Conservation (phyloP, 306 rosid genomes). For the Prunus mongolica region DNA sequence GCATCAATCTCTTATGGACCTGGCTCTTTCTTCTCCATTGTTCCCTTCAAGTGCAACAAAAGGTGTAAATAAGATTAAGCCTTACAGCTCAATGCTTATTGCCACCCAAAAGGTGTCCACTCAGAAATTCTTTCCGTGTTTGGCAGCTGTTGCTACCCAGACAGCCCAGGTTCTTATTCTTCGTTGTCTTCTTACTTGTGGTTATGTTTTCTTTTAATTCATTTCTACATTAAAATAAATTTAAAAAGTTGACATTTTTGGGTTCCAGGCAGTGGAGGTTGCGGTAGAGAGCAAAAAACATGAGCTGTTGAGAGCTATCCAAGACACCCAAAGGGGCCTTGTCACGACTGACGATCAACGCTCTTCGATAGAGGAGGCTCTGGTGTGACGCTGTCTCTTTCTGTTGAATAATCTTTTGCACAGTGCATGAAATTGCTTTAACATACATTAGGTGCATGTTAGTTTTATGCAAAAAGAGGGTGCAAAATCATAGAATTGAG, state of each 20-base stretch:
- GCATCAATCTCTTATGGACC: slow-evolving; percentile 25
- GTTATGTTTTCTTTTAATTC: not conserved
- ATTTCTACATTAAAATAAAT: not conserved
- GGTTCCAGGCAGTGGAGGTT: slow-evolving; percentile 38
- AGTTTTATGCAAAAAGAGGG: not conserved
- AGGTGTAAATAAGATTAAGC: slow-evolving; percentile 20
- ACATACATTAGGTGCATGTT: not conserved
- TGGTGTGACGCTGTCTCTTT: slow-evolving; percentile 28
- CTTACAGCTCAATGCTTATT: slow-evolving; percentile 9
- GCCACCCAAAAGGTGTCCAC: slow-evolving; percentile 18
- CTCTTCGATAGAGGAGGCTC: slow-evolving; percentile 72
- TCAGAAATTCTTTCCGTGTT: slow-evolving; percentile 20
- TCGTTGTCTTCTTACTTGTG: not conserved
- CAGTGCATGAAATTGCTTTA: not conserved
- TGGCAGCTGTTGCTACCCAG: slow-evolving; percentile 27
- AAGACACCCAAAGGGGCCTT: slow-evolving; percentile 82
- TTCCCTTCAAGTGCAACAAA: slow-evolving; percentile 23
- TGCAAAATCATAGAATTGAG: not conserved
- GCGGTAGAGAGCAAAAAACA: slow-evolving; percentile 67
- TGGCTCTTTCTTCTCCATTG: slow-evolving; percentile 32
- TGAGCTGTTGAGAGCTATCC: slow-evolving; percentile 51
- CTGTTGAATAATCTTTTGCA: not conserved
- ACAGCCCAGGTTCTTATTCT: slow-evolving; percentile 36
- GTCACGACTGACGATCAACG: slow-evolving; percentile 75
- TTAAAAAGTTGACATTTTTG: not conserved